Conservation (phyloP, 179 eudicot species). For the Dionaea muscipula region DNA sequence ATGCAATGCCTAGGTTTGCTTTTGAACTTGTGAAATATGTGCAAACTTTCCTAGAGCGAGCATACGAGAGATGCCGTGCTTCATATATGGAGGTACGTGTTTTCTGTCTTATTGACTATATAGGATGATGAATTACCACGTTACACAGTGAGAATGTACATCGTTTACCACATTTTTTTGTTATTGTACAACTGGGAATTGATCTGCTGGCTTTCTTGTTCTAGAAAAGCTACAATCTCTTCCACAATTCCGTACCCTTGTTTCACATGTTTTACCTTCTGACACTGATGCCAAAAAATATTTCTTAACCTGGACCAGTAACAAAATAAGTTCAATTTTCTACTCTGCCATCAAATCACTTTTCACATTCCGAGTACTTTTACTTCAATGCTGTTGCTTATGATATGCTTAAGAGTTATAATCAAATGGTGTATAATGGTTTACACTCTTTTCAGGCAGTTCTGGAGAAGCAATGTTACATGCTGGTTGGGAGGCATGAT, state of each 20-base stretch:
- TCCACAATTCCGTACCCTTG: no score
- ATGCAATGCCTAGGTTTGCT: slow-evolving; percentile 94
- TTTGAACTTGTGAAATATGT: slow-evolving; percentile 81
- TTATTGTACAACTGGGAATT: not conserved
- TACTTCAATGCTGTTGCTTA: no score
- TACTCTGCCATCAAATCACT: no score
- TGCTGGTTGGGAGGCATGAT: slow-evolving; percentile 96
- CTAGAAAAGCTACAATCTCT: not conserved
- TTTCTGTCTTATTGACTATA: slow-evolving; percentile 7
- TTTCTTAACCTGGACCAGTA: no score
- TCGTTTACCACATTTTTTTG: no score
- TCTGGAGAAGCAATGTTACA: slow-evolving; percentile 98
- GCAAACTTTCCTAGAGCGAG: slow-evolving; percentile 88
- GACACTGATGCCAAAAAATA: not conserved
- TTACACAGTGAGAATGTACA: no score
- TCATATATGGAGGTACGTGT: slow-evolving; percentile 84
- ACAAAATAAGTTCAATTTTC: no score
- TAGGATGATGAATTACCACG: not conserved
- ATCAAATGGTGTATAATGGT: no score
- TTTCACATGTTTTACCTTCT: not conserved
- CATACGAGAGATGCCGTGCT: slow-evolving; percentile 97
- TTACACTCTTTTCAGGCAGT: slow-evolving; percentile 56
- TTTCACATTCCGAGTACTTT: no score
- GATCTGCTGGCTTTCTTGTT: not conserved
- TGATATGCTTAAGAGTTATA: no score